phyloP scores from a whole-genome alignment of 345 rosid species.

The Salix arbutifolia region DNA sequence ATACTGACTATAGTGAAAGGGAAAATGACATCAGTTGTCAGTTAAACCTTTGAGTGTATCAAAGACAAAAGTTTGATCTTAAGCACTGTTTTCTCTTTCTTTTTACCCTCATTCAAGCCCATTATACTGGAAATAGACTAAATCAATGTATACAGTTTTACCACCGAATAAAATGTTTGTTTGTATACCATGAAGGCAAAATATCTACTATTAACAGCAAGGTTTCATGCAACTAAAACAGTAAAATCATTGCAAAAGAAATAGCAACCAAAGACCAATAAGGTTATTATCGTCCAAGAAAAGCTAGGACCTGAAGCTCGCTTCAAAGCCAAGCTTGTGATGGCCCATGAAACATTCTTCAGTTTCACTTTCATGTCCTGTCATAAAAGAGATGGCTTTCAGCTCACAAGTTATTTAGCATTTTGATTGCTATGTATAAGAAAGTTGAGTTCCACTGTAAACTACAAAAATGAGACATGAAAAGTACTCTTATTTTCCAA shows the following conservation, averaged over 20 bases:
- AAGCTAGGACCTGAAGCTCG: conserved; percentile 57
- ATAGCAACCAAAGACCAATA: background rate
- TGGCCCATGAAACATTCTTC: conserved; percentile 90
- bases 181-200: background rate
- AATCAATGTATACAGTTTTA: background rate
- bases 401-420: too few relatives aligned
- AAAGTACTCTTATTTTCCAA: background rate
- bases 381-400: background rate
- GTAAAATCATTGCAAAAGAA: background rate
- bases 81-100: background rate
- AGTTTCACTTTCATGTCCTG: conserved; percentile 67
- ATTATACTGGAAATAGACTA: background rate
- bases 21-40: background rate
- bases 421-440: background rate
- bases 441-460: background rate
- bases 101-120: background rate
- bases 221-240: background rate
- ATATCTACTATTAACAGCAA: background rate
- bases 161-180: background rate
- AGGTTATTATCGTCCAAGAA: background rate
- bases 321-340: conserved; percentile 65
- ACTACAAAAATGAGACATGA: background rate
- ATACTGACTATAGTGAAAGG: background rate
- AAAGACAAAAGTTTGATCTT: background rate
- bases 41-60: background rate